Base-by-base conservation (phyloP, 371 early-diverging fungal species). In the Mucor piriformis region DNA sequence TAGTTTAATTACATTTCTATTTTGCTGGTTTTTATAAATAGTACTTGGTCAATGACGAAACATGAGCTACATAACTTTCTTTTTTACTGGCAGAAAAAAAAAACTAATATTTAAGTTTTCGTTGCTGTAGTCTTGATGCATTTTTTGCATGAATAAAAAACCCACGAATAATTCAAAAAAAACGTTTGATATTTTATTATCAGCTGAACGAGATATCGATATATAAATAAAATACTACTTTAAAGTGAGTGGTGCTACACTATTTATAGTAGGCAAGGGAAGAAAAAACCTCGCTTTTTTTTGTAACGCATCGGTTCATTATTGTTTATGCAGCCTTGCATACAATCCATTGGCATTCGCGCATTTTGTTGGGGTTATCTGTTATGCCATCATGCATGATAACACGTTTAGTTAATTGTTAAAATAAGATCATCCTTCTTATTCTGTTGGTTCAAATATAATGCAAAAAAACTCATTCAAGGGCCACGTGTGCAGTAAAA, bases 401-500 rank as follows among this genome's bases (percentile, higher is more conserved):
- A 34, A 33, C 48, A 57, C 37, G 37, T 48, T 57, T 27, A 33
- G 16, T 7, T 48, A 48, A 27, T 37, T 48, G 25, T 24, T 15
- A 56, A 35, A 35, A 47, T 21, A 16, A 46, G 35, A 46, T 47
- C 56, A 24, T 56, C 47, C 46, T 33, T 34, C 18, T 51, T 35
- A 37, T 37, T 16, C 23, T 37, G 51, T 51, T 46, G 46, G 46
- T 18, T 46, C 20, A 42, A 42, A 18, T 42, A 8, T 15, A 52
- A 38, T 52, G 38, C 52, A 27, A 29, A 29, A 29, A 29, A 29
- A 29, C 4, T 6, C 4, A 55, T 32, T 32, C 18, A 29, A 29
- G 34, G 15, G 49, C 57, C 57, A 57, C 57, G 57, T 57, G 55
- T 23, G 57, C 35, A 54, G 53, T 38, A 52, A 52, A 52, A 38